Percentiles rank a stretch among this genome's conserved stretches.
These are phyloP conservation scores for Aureobasidium leucospermi DNA, from an alignment of 2,329 filamentous ascomycete species.

Conservation along the genomic window DNA sequence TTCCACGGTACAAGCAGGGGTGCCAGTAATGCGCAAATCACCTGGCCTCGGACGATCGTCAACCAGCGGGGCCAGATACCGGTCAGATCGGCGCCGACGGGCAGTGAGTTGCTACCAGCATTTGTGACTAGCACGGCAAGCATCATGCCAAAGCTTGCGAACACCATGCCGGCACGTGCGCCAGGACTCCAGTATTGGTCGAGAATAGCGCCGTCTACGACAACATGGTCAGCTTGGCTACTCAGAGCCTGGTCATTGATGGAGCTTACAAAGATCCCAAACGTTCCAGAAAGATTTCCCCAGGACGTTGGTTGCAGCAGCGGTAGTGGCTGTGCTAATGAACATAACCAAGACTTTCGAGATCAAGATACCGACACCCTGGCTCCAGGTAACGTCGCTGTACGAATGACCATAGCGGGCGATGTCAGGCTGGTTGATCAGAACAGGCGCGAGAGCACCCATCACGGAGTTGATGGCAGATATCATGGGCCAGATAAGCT, in stretches of 20 bases:
- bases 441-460: neutral
- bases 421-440: conserved; percentile 4
- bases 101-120: neutral
- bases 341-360: neutral
- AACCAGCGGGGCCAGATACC: neutral
- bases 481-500: conserved; percentile 4
- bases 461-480: conserved; percentile 6
- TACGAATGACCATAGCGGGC: conserved; percentile 3
- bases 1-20: conserved; percentile 6
- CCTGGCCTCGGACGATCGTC: neutral
- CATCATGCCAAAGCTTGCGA: conserved; percentile 1
- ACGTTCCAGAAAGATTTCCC: conserved; percentile 1
- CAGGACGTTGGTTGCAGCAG: neutral
- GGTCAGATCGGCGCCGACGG: neutral
- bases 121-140: conserved; percentile 1
- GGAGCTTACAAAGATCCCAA: neutral
- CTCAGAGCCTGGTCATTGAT: too few species aligned
- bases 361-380: neutral
- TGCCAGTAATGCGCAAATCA: neutral
- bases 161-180: neutral
- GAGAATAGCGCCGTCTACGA: neutral
- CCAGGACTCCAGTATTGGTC: conserved; percentile 3
- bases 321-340: conserved; percentile 2
- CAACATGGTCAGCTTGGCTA: neutral
- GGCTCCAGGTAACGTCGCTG: conserved; percentile 1